phyloP scores from a whole-genome alignment of 169 alveolate genomes.

The Ichthyophthirius multifiliis region DNA sequence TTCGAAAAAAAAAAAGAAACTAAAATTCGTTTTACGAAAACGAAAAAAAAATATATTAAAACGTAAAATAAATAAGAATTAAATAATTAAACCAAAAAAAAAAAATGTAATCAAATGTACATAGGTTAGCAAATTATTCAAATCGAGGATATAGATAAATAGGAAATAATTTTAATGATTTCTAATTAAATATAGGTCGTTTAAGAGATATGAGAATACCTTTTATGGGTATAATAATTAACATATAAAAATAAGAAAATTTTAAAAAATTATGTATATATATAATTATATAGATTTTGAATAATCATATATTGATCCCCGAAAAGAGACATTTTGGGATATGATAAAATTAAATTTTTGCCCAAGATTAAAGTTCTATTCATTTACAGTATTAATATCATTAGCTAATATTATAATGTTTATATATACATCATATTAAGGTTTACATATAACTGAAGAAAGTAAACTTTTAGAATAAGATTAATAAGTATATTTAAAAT shows the following conservation, averaged over 20 bases:
- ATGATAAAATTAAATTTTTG: conserved; percentile 2
- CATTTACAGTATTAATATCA: neutral
- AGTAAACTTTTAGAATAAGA: neutral
- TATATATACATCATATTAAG: neutral
- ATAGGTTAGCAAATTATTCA: no score
- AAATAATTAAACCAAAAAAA: no score
- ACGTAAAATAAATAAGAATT: no score
- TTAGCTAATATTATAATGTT: neutral
- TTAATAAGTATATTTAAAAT: neutral
- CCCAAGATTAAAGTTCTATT: neutral
- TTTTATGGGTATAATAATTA: neutral
- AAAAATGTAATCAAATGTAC: no score
- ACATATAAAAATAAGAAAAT: neutral
- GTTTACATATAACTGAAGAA: neutral
- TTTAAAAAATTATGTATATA: no score
- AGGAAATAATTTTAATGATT: no score
- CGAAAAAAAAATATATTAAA: no score
- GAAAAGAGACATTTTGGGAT: neutral
- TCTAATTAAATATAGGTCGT: neutral
- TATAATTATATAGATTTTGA: neutral
- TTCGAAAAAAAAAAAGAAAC: no score
- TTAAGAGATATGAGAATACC: conserved; percentile 1
- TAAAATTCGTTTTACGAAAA: no score
- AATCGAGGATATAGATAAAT: no score
- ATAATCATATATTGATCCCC: neutral